These are phyloP conservation scores for Aspergillus udagawae DNA, from an alignment of 2,329 filamentous ascomycete species.

Conservation along the genomic window DNA sequence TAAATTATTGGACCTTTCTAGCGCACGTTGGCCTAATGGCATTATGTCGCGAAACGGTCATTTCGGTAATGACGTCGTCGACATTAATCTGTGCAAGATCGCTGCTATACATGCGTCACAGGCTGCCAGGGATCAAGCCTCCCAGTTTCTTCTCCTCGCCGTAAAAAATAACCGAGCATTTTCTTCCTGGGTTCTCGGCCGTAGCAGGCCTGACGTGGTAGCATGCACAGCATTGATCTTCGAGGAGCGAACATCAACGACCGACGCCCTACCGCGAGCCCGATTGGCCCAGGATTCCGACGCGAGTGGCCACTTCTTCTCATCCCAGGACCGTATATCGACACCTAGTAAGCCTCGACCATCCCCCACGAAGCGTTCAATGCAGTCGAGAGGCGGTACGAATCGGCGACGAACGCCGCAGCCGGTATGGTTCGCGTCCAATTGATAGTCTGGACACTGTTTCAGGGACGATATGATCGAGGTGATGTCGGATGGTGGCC, in stretches of 20 bases:
- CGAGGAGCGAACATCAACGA: conserved; percentile 24
- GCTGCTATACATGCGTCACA: neutral
- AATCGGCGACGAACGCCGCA: conserved; percentile 41
- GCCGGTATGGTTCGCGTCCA: conserved; percentile 38
- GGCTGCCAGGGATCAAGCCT: conserved; percentile 16
- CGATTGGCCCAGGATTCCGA: conserved; percentile 20
- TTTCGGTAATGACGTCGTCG: neutral
- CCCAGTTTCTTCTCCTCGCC: conserved; percentile 34
- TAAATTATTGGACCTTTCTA: neutral
- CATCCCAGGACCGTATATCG: conserved; percentile 12
- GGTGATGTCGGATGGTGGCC: conserved; percentile 26
- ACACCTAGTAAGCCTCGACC: conserved; percentile 29
- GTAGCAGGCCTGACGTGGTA: conserved; percentile 11
- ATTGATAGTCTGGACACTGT: conserved; percentile 41
- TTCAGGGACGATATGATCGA: conserved; percentile 36
- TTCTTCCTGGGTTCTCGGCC: conserved; percentile 20
- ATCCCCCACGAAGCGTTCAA: conserved; percentile 35
- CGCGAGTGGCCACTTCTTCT: conserved; percentile 10
- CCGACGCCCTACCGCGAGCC: conserved; percentile 12
- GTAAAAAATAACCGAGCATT: conserved; percentile 34
- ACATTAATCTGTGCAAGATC: neutral
- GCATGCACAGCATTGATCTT: conserved; percentile 20
- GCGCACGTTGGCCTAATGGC: neutral
- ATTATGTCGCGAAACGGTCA: neutral
- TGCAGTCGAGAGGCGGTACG: conserved; percentile 35